Base-by-base conservation (phyloP, 2,329 filamentous ascomycete species). In the Alternaria incomplexa region DNA sequence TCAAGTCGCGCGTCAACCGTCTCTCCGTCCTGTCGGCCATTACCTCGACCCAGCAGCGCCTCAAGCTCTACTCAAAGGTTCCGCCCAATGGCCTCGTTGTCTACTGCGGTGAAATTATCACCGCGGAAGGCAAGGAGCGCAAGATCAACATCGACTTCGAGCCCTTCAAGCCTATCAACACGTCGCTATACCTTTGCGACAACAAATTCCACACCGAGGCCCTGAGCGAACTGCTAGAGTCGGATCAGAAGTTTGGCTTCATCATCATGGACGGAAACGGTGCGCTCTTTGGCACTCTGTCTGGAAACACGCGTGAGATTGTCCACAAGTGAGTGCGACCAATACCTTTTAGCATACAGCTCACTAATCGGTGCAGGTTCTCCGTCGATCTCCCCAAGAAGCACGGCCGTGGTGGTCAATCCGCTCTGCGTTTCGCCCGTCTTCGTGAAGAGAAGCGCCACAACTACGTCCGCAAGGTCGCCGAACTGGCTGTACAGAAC, bases 71-170 rank as follows among this genome's bases (percentile, higher is more conserved):
- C 86, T 97, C 94, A 84, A 98, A 98, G 84, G 96, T 99, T 61
- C 96, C 96, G 30, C 93, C 96, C 53, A 99, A 99, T 83, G 96
- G 96, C 64, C 86, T 99, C 71, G 96, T 99, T 70, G 92, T 99
- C 73, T 99, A 99, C 88, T 99, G 96, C 82, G 96, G 96, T 90
- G 96, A 99, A 97, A 98, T 99, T 81, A 91, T 99, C 86, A 99
- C 96, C 60, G 91, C 90, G 28, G 96, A 99, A 86, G 96, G 96
- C 83, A 99, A 99, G 84, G 96, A 99, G 85, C 89, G 96, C 79
- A 99, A 97, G 87, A 96, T 99, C 86, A 99, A 99, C 84, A 99
- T 99, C 81, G 96, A 99, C 81, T 99, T 99, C 81, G 96, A 99
- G 84, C 96, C 96, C 30, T 99, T 99, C 88, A 99, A 99, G 87